Evolutionary conservation across 768 basidiomycete species (phyloP).

Genomic region (Lactifluus pinguis): DNA sequence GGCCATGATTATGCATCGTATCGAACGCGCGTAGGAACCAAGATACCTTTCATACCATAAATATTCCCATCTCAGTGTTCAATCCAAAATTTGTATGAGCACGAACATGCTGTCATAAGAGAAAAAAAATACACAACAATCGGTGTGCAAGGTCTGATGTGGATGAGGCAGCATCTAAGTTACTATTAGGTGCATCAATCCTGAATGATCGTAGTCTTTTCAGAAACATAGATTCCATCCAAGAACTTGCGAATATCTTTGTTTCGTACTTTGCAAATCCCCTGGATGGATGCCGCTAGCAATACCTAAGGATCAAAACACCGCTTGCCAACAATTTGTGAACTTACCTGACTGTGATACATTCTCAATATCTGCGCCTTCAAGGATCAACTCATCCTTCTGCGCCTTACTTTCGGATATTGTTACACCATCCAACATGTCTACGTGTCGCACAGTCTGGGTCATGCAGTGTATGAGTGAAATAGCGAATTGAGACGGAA

Average conservation of each 20-base stretch:
- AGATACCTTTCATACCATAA: conserved; percentile 78
- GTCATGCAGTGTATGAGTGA: background rate
- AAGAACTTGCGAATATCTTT: conserved; percentile 99
- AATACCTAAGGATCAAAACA: conserved; percentile 1
- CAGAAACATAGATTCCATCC: conserved; percentile 88
- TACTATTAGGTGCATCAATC: background rate
- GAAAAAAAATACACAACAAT: conserved; percentile 21
- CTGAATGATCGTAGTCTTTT: conserved; percentile 54
- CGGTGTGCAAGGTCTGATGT: conserved; percentile 26
- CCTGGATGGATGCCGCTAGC: conserved; percentile 91
- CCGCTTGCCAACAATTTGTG: background rate
- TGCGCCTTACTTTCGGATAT: conserved; percentile 81
- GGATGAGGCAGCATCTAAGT: background rate
- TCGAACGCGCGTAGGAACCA: conserved; percentile 67
- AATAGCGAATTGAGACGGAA: background rate
- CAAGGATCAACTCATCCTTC: conserved; percentile 90
- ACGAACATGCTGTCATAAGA: conserved; percentile 25
- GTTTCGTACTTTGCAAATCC: conserved; percentile 93
- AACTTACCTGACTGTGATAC: conserved; percentile 88
- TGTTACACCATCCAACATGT: conserved; percentile 84
- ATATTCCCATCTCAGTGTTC: background rate
- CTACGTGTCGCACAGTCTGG: conserved; percentile 84
- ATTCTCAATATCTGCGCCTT: conserved; percentile 93
- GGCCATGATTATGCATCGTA: conserved; percentile 81
- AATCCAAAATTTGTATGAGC: background rate